Base-by-base conservation (phyloP, 2,329 filamentous ascomycete species). In the Cordyceps javanica region DNA sequence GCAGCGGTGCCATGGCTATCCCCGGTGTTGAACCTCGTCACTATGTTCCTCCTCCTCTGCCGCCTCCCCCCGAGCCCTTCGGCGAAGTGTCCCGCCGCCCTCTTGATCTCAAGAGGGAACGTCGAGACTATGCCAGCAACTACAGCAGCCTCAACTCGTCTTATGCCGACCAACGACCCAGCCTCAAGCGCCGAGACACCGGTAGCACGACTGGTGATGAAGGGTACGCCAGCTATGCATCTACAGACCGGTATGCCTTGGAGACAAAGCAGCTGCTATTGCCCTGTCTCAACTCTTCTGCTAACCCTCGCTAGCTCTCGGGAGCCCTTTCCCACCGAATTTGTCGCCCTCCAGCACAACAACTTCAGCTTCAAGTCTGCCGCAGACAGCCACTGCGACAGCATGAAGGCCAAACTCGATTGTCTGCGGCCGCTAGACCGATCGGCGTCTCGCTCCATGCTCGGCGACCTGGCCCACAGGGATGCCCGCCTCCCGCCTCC, bases 361-460 rank as follows among this genome's bases (percentile, higher is more conserved):
- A 76, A 73, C 39, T 81, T 75, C 58, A 73, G 78, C 58, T 78
- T 80, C 61, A 72, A 72, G 49, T 73, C 75, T 4, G 72, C 73
- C 53, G 73, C 75, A 63, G 71, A 78, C 45, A 70, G 77, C 14
- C 77, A 82, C 54, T 77, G 79, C 59, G 76, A 73, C 59, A 74
- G 70, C 53, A 75, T 83, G 65, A 77, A 82, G 59, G 80, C 79
- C 67, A 84, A 81, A 68, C 71, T 85, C n/a, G 75, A 82, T 58
- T 73, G 76, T 1, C 68, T 75, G 38, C 72, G 75, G 38, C 72
- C 70, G 0, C 64, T 75, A n/a, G 77, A 79, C 58, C 77, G 73
- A 16, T 75, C 77, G 9, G 74, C 77, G 2, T 73, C 77, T 23
- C 73, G 73, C 50, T 76, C 77, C 10, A 69, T 72, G 4, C 68